Conservation (phyloP, 148 eudicot species). For the Silene latifolia region DNA sequence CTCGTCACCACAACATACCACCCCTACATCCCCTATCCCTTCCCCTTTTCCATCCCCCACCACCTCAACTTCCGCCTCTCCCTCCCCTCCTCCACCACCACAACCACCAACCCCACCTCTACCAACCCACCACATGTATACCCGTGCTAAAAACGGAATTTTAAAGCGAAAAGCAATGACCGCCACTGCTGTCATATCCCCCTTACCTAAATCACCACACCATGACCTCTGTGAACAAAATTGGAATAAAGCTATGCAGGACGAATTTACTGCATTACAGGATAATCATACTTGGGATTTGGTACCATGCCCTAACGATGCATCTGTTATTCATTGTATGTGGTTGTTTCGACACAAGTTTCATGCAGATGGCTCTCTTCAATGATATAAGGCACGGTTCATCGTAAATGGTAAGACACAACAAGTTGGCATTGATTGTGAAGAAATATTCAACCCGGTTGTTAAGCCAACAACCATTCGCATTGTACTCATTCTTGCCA, state of each 20-base stretch:
- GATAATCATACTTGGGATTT: no score
- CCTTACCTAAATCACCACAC: no score
- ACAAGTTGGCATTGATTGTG: not conserved
- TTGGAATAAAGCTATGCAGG: not conserved
- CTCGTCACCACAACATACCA: no score
- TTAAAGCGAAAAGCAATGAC: not conserved
- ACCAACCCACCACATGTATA: not conserved
- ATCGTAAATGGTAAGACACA: no score
- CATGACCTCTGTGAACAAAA: not conserved
- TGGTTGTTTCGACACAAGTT: no score
- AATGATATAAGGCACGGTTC: not conserved
- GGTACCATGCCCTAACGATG: no score
- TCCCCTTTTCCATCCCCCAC: no score
- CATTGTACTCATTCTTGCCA: not conserved
- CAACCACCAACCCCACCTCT: not conserved
- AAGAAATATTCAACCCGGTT: not conserved
- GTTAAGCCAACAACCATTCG: not conserved
- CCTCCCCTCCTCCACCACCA: not conserved
- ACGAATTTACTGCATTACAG: no score
- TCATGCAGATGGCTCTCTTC: no score
- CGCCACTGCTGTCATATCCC: not conserved
- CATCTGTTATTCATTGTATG: no score
- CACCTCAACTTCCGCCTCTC: no score
- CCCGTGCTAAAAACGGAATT: no score
- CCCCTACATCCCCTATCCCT: not conserved